Evolutionary conservation across 164 flowering plant species (phyloP).

Genomic region (Dillenia suffruticosa): DNA sequence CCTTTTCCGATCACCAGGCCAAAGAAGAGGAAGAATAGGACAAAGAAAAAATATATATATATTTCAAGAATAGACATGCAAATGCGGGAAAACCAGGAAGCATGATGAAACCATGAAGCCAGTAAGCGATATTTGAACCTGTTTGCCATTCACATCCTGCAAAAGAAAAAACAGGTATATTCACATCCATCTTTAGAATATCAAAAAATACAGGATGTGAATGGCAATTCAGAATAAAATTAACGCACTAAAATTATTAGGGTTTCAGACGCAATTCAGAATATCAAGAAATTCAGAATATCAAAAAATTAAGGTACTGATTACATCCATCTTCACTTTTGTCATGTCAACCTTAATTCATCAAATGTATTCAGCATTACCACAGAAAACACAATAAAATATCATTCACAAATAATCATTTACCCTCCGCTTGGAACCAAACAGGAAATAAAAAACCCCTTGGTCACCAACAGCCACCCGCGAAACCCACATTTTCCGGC

Average conservation of each 20-base stretch:
- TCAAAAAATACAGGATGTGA: no score
- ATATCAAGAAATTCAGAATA: slow-evolving; percentile 94
- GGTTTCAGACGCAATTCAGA: slow-evolving; percentile 92
- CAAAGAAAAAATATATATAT: no score
- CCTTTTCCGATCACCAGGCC: no score
- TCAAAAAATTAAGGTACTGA: slow-evolving; percentile 75
- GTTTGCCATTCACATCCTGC: slow-evolving; percentile 91
- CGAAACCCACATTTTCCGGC: no score
- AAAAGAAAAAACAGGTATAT: not conserved
- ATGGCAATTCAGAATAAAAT: slow-evolving; percentile 23
- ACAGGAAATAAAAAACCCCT: no score
- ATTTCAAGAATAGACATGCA: no score
- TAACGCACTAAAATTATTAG: slow-evolving; percentile 79
- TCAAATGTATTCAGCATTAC: not conserved
- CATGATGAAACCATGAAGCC: slow-evolving; percentile 38
- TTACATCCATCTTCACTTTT: slow-evolving; percentile 89
- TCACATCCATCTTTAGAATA: no score
- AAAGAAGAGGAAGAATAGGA: no score
- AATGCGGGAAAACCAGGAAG: no score
- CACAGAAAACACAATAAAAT: not conserved
- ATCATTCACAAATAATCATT: no score
- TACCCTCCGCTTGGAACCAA: no score
- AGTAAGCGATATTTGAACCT: slow-evolving; percentile 81
- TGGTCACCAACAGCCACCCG: no score
- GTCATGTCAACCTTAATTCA: slow-evolving; percentile 67